Base-by-base conservation (phyloP, 2,329 filamentous ascomycete genomes). In the Pseudogymnoascus sp. region DNA sequence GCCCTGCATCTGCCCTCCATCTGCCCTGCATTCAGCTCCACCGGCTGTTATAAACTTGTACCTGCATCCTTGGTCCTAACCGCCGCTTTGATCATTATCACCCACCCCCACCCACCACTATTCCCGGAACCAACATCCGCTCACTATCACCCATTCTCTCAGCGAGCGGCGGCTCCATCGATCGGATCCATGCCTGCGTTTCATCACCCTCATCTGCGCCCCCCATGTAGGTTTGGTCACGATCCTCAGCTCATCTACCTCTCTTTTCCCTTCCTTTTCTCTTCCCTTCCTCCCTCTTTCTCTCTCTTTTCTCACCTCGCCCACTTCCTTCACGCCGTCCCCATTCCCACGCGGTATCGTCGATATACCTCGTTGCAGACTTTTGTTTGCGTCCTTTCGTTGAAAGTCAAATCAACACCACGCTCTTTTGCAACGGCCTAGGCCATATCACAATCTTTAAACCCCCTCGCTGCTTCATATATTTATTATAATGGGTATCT, bases 401-500 rank as follows among this genome's bases (percentile, higher is more conserved):
- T 64, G 37, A 61, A 37, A 59, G 16, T 12, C 37, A 53, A 38
- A 18, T 53, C 40, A 50, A 35, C 35, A 62, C 25, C 35, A 44
- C 37, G 25, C 37, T 62, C 40, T 40, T 61, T 64, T 35, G 44
- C 40, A 50, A 28, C 28, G 38, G 63, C 63, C 35, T 64, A 38
- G 60, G 63, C 62, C 63, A 56, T 42, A 42, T 44, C 21, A 53
- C 63, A 3, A 37, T 64, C 60, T 44, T 62, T 63, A 18, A 23
- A 44, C 61, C 23, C 35, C 21, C 3, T 56, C 25, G n/a, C 28
- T 64, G 40, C 35, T 53, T 50, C 6, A 40, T 63, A 37, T 28
- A 61, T 65, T 60, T 67, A 37, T 60, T 67, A 37, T 63, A 47
- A 72, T 73, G 71, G 68, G 69, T 68, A 69, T 68, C 63, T 65